These are phyloP conservation scores for Penicillium griseofulvum DNA, from an alignment of 2,329 filamentous ascomycete genomes.

Conservation along the genomic window DNA sequence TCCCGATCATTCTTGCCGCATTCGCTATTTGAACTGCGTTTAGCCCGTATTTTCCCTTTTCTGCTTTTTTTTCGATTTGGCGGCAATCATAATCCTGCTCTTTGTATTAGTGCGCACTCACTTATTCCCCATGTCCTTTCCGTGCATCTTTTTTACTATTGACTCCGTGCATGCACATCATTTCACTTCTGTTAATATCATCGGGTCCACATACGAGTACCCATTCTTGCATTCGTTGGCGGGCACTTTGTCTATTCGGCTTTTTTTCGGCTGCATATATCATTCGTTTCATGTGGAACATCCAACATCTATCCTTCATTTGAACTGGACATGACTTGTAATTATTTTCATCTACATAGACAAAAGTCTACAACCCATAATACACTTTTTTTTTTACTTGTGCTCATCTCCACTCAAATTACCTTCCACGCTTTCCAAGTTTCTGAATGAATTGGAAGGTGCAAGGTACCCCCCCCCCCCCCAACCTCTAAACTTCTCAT, in stretches of 20 bases:
- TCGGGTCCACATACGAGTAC: background rate
- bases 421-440: background rate
- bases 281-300: background rate
- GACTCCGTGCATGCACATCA: background rate
- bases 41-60: slow-evolving; percentile 4
- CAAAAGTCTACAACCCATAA: background rate
- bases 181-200: slow-evolving; percentile 6
- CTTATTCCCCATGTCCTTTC: background rate
- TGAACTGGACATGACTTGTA: background rate
- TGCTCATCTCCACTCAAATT: background rate
- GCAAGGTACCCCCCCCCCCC: too few species aligned
- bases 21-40: slow-evolving; percentile 12
- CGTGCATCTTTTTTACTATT: background rate
- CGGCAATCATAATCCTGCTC: background rate
- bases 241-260: background rate
- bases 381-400: too few species aligned
- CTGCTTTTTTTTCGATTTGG: background rate
- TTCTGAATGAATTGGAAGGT: background rate
- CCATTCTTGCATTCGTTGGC: slow-evolving; percentile 1
- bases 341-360: background rate
- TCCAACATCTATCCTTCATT: background rate
- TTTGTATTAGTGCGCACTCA: slow-evolving; percentile 3
- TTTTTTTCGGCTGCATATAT: slow-evolving; percentile 2
- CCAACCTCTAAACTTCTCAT: too few species aligned
- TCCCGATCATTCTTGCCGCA: slow-evolving; percentile 12